A percentile compares a stretch with the other conserved stretches of the same genome.
Conservation (phyloP, 2,329 filamentous ascomycete species). For the Apiospora malaysiana region DNA sequence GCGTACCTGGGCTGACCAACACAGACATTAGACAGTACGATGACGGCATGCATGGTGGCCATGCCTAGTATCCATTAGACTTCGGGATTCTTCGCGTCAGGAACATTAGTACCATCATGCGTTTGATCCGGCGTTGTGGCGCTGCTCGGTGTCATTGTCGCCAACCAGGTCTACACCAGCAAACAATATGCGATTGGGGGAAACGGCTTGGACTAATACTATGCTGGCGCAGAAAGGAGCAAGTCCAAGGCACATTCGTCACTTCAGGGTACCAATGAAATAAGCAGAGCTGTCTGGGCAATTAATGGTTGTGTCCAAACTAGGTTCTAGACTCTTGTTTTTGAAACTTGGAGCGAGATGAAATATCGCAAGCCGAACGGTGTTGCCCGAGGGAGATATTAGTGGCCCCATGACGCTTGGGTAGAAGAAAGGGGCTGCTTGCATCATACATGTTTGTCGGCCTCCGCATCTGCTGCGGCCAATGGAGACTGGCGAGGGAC, state of each 20-base stretch:
- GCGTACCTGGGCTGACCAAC: too few relatives aligned
- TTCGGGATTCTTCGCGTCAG: not conserved
- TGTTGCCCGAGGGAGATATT: not conserved
- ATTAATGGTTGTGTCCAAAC: not conserved
- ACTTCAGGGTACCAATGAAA: not conserved
- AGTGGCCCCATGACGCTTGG: not conserved
- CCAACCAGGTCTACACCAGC: not conserved
- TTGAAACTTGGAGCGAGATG: not conserved
- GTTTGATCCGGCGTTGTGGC: not conserved
- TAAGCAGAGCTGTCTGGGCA: not conserved
- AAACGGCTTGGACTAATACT: not conserved
- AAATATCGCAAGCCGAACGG: not conserved
- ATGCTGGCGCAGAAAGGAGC: not conserved
- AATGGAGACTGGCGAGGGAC: too few relatives aligned
- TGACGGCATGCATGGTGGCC: not conserved
- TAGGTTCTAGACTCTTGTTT: not conserved
- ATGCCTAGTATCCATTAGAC: not conserved
- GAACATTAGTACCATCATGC: not conserved
- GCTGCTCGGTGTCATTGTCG: not conserved
- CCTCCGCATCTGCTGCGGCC: not conserved
- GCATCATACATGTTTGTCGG: not conserved
- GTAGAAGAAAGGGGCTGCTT: not conserved
- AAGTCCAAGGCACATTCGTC: not conserved
- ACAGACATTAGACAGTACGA: not conserved
- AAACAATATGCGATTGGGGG: not conserved